Evolutionary conservation across 2,329 filamentous ascomycete species (phyloP).

Genomic region (Ophiocordyceps sinensis): DNA sequence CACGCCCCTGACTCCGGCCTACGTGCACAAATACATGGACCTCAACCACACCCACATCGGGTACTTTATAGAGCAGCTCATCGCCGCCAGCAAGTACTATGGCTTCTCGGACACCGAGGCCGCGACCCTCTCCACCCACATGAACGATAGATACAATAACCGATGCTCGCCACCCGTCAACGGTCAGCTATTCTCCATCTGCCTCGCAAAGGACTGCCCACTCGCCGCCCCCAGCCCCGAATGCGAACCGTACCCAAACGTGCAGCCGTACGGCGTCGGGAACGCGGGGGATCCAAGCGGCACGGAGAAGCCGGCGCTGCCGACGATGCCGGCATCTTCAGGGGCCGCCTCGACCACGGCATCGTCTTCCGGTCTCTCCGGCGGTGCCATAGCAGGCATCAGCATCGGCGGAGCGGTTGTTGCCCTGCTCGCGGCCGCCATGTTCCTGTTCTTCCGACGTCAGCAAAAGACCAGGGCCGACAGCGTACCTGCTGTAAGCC

Average conservation of each 20-base stretch:
- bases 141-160: neutral
- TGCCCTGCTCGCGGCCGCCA: neutral
- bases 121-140: neutral
- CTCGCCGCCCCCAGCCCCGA: neutral
- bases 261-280: neutral
- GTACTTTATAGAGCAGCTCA: neutral
- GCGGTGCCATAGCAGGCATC: neutral
- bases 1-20: neutral
- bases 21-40: neutral
- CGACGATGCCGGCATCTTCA: neutral
- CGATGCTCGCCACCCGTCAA: neutral
- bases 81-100: neutral
- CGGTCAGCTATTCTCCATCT: neutral
- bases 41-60: neutral
- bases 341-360: neutral
- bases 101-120: neutral
- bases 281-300: neutral
- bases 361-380: neutral
- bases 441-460: neutral
- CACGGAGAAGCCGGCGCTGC: neutral
- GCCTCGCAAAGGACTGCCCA: neutral
- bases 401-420: neutral
- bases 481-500: neutral
- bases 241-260: neutral
- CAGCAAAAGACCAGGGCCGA: neutral